These are phyloP conservation scores for Pilobolus umbonatus DNA, from an alignment of 192 early-diverging fungal species.

Conservation along the genomic window DNA sequence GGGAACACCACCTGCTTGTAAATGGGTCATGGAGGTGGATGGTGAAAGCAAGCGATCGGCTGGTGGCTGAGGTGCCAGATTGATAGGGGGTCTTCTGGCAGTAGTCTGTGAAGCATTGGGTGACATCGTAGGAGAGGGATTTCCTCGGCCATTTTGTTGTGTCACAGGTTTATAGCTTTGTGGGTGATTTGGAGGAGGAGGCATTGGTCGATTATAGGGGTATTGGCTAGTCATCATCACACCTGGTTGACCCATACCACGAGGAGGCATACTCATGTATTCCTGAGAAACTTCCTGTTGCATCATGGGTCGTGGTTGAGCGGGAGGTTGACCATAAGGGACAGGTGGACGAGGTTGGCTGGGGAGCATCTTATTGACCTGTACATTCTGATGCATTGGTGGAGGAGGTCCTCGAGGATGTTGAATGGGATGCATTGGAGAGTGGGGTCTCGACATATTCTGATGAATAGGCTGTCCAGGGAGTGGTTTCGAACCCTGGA, in stretches of 20 bases:
- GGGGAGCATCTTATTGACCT: not conserved
- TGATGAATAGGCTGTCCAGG: not conserved
- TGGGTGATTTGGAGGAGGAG: not conserved
- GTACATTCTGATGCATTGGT: not conserved
- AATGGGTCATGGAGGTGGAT: conserved; percentile 5
- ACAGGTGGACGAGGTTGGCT: not conserved
- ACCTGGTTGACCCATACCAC: too few relatives aligned
- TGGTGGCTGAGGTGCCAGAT: not conserved
- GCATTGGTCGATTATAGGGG: not conserved
- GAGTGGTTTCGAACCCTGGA: not conserved
- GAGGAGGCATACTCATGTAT: too few relatives aligned
- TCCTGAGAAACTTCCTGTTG: too few relatives aligned
- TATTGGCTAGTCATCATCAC: too few relatives aligned
- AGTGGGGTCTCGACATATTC: not conserved
- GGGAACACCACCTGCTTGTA: not conserved
- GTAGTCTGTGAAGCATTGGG: conserved; percentile 2
- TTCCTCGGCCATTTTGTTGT: not conserved
- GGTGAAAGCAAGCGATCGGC: not conserved
- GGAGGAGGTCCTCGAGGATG: not conserved
- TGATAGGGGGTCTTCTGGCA: conserved; percentile 11
- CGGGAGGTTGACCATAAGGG: too few relatives aligned
- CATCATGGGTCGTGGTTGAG: too few relatives aligned
- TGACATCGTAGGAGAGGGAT: conserved; percentile 9
- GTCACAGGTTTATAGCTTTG: conserved; percentile 6
- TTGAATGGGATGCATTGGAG: not conserved